phyloP scores from a whole-genome alignment of 805 yeast genomes.

The Teunomyces kruisii region DNA sequence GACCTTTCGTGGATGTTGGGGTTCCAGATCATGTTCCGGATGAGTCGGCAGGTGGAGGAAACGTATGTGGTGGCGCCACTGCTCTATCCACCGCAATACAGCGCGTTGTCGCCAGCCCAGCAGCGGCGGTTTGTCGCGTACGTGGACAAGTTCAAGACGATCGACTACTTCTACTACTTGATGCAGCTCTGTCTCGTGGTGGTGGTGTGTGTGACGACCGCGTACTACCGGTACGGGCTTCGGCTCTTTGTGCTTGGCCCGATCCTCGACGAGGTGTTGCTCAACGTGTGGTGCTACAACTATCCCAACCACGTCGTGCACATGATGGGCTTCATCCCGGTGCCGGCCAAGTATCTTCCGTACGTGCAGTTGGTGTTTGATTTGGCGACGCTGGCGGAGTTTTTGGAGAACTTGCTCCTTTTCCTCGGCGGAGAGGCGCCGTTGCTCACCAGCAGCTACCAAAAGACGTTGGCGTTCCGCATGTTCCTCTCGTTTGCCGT shows the following conservation, averaged over 20 bases:
- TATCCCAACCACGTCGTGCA: slow-evolving; percentile 41
- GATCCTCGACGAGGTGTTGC: slow-evolving; percentile 34
- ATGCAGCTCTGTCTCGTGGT: slow-evolving; percentile 24
- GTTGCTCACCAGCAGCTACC: neutral
- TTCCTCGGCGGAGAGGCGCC: neutral
- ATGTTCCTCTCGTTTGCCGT: slow-evolving; percentile 10
- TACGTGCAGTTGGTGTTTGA: slow-evolving; percentile 13
- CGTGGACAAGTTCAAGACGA: slow-evolving; percentile 18
- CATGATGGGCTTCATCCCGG: slow-evolving; percentile 40
- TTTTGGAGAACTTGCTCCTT: slow-evolving; percentile 1
- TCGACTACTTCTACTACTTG: slow-evolving; percentile 33
- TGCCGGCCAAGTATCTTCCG: slow-evolving; percentile 46
- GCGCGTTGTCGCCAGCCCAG: slow-evolving; percentile 14
- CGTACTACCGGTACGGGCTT: slow-evolving; percentile 14
- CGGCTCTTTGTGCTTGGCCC: slow-evolving; percentile 33
- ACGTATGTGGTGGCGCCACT: slow-evolving; percentile 15
- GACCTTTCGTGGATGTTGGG: slow-evolving; percentile 23
- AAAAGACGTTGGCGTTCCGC: slow-evolving; percentile 7
- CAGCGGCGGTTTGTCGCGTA: slow-evolving; percentile 10
- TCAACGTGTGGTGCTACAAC: slow-evolving; percentile 49
- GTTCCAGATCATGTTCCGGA: slow-evolving; percentile 18
- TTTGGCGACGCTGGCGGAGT: slow-evolving; percentile 3
- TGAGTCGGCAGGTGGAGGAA: slow-evolving; percentile 26
- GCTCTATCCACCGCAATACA: slow-evolving; percentile 21
- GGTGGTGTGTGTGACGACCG: slow-evolving; percentile 17